These are phyloP conservation scores for Mycosphaerelloides madeirae DNA, from an alignment of 2,329 filamentous ascomycete species.

Conservation along the genomic window DNA sequence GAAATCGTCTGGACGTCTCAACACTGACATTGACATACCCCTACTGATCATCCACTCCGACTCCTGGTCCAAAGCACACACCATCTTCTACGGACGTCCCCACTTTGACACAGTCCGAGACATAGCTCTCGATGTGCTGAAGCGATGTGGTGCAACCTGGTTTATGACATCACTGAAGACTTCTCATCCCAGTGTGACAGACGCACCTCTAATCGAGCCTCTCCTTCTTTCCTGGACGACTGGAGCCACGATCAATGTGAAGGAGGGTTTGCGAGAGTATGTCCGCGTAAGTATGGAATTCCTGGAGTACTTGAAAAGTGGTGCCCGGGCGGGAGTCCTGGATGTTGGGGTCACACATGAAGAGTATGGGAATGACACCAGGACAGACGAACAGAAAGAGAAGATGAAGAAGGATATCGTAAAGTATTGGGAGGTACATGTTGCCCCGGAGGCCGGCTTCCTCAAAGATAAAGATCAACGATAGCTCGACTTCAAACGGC, in stretches of 20 bases:
- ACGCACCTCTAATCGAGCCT: constrained; percentile 60
- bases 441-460: constrained; percentile 22
- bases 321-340: constrained; percentile 44
- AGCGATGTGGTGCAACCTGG: constrained; percentile 37
- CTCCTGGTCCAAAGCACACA: constrained; percentile 55
- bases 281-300: constrained; percentile 56
- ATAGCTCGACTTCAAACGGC: too few relatives aligned
- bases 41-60: constrained; percentile 58
- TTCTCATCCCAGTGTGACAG: constrained; percentile 58
- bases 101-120: constrained; percentile 59
- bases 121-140: constrained; percentile 40
- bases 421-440: constrained; percentile 38
- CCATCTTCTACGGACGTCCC: constrained; percentile 56
- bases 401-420: constrained; percentile 16
- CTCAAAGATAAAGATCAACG: too few relatives aligned
- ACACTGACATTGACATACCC: constrained; percentile 53
- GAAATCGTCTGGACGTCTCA: constrained; percentile 57
- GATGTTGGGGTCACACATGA: constrained; percentile 42
- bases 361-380: constrained; percentile 26
- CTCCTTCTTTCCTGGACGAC: constrained; percentile 56
- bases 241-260: constrained; percentile 52
- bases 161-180: constrained; percentile 37
- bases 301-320: constrained; percentile 41
- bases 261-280: constrained; percentile 54
- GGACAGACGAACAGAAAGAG: constrained; percentile 14